Conservation (phyloP, 345 rosid species). For the Populus alba region DNA sequence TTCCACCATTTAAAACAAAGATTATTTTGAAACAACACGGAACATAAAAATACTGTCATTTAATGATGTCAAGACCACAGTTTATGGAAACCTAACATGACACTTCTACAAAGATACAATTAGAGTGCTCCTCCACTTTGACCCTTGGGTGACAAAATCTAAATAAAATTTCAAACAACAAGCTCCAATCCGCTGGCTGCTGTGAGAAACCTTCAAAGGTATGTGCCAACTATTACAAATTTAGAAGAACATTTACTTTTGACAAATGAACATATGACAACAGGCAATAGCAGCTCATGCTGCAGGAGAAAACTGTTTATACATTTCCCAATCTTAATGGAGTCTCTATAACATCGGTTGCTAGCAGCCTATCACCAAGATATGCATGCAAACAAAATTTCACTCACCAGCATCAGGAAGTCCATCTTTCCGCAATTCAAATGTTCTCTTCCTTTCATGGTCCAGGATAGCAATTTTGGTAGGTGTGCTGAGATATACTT, state of each 20-base stretch:
- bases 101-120: neutral
- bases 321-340: neutral
- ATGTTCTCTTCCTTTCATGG: conserved; percentile 37
- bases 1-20: neutral
- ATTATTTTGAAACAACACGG: neutral
- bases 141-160: neutral
- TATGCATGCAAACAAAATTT: neutral
- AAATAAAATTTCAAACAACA: neutral
- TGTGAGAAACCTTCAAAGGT: neutral
- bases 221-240: neutral
- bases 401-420: conserved; percentile 35
- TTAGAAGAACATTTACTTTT: neutral
- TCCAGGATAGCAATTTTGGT: conserved; percentile 35
- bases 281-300: neutral
- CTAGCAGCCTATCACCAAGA: neutral
- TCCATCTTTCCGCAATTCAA: conserved; percentile 34
- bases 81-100: neutral
- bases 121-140: neutral
- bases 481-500: conserved; percentile 79
- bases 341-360: neutral
- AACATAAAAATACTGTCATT: neutral
- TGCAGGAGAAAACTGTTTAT: neutral
- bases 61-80: neutral
- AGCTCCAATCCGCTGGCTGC: neutral
- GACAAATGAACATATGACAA: neutral